Conservation (phyloP, 2,329 filamentous ascomycete species). For the Boeremia lycopersici region DNA sequence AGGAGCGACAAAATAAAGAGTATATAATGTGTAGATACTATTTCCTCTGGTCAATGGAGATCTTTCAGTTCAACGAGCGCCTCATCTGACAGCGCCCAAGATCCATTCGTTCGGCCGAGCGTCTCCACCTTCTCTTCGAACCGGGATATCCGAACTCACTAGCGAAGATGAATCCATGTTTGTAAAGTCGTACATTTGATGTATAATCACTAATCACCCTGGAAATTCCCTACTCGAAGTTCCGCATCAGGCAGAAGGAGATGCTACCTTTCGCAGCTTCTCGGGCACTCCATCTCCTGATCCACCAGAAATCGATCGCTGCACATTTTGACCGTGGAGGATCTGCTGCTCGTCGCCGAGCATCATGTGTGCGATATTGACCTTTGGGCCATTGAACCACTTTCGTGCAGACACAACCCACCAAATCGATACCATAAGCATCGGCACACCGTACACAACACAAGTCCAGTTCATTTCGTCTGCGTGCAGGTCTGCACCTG, state of each 20-base stretch:
- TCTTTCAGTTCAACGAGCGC: no score
- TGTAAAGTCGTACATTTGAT: neutral
- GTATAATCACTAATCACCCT: neutral
- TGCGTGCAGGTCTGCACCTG: conserved; percentile 59
- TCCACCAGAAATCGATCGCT: neutral
- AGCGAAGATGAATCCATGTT: neutral
- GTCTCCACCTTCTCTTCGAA: no score
- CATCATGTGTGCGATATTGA: conserved; percentile 67
- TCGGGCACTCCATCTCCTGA: conserved; percentile 4
- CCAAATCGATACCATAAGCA: conserved; percentile 65
- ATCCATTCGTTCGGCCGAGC: no score
- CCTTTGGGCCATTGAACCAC: conserved; percentile 74
- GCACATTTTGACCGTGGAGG: conserved; percentile 40
- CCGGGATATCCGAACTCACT: no score
- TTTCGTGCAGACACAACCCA: conserved; percentile 67
- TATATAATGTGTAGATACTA: neutral
- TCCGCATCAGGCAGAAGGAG: conserved; percentile 1
- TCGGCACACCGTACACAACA: conserved; percentile 69
- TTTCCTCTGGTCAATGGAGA: neutral
- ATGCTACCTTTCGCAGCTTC: conserved; percentile 8
- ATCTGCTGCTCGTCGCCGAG: conserved; percentile 48
- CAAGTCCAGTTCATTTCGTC: conserved; percentile 72
- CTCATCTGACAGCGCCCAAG: no score
- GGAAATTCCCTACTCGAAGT: neutral
- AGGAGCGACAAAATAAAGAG: neutral